phyloP scores from a whole-genome alignment of 2,329 filamentous ascomycete genomes.

The Neoarthrinium moseri region DNA sequence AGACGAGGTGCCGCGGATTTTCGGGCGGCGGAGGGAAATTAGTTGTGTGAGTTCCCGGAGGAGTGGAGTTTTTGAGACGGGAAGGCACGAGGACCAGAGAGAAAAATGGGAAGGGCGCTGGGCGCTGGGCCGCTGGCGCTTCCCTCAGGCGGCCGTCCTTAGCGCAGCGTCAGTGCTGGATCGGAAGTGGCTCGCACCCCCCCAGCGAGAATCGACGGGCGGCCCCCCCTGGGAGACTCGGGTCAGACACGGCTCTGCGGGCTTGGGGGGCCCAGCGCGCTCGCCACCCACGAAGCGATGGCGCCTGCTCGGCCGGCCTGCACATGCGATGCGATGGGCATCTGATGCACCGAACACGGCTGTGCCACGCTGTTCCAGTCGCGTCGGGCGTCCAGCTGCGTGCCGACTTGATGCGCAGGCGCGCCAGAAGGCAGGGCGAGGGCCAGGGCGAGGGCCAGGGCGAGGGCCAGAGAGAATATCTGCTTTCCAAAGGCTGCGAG shows the following conservation, averaged over 20 bases:
- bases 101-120: constrained; percentile 4
- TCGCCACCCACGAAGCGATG: background rate
- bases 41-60: constrained; percentile 6
- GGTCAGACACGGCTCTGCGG: background rate
- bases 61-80: constrained; percentile 2
- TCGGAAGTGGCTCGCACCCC: constrained; percentile 4
- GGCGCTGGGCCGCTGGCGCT: background rate
- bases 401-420: no score
- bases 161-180: constrained; percentile 7
- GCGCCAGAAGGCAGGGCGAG: no score
- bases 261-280: background rate
- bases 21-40: constrained; percentile 5
- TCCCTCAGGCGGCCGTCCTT: constrained; percentile 6
- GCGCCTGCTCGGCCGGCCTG: background rate
- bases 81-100: background rate
- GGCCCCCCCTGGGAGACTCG: background rate
- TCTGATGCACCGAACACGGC: no score
- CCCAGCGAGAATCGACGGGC: background rate
- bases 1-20: constrained; percentile 4
- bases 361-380: no score
- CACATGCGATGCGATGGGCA: no score
- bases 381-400: no score
- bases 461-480: no score
- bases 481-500: no score
- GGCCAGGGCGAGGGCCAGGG: no score